A percentile compares a stretch with the other conserved stretches of the same genome.
phyloP scores from a whole-genome alignment of 768 basidiomycete genomes.

The Suillus tomentosus region DNA sequence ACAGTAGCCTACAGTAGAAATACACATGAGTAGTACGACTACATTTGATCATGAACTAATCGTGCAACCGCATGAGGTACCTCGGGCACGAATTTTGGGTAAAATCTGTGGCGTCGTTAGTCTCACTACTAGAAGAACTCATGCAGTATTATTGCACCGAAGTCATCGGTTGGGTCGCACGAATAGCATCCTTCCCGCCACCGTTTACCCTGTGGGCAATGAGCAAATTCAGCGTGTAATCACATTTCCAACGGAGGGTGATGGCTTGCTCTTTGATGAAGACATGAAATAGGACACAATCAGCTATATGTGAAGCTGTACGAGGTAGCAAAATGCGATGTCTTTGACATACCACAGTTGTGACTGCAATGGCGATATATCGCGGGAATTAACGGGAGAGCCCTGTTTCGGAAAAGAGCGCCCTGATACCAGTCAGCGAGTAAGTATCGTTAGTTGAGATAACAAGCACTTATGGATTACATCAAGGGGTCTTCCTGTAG shows the following conservation, averaged over 20 bases:
- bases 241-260: slow-evolving; percentile 9
- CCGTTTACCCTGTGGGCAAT: slow-evolving; percentile 77
- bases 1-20: slow-evolving; percentile 4
- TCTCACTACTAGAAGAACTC: slow-evolving; percentile 4
- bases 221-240: slow-evolving; percentile 94
- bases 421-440: background rate
- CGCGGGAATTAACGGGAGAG: slow-evolving; percentile 29
- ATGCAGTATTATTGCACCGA: slow-evolving; percentile 48
- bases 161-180: slow-evolving; percentile 75
- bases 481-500: background rate
- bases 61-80: slow-evolving; percentile 31
- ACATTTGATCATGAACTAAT: slow-evolving; percentile 11
- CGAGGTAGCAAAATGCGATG: background rate
- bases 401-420: slow-evolving; percentile 18
- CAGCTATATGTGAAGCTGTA: slow-evolving; percentile 15
- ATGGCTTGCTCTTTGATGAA: background rate
- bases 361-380: slow-evolving; percentile 27
- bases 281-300: slow-evolving; percentile 24
- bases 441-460: background rate
- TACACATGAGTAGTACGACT: background rate
- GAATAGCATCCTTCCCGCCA: slow-evolving; percentile 84
- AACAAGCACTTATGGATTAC: background rate
- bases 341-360: slow-evolving; percentile 25
- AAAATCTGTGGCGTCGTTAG: slow-evolving; percentile 22
- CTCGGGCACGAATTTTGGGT: slow-evolving; percentile 31